Base-by-base conservation (phyloP, 306 rosid genomes). In the Hylodesmum podocarpum region DNA sequence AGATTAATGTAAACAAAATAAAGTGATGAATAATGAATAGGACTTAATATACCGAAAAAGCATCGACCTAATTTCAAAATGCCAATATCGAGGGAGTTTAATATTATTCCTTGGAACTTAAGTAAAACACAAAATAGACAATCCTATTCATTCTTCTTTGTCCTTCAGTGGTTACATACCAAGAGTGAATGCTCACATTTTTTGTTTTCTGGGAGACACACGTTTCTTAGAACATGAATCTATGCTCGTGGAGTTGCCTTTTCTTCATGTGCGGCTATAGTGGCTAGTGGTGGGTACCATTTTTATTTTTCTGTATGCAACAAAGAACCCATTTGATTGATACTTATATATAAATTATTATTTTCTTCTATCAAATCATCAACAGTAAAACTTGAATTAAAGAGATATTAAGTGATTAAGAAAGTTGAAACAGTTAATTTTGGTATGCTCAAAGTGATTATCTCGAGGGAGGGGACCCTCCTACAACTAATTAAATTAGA, bases 261-360 rank as follows among this genome's bases (percentile, higher is more conserved):
- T 72, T 71, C 78, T 63, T 57, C 82, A 71, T 64, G 79, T 64
- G 79, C 79, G 61, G 70, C 79, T 46, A 34, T 77, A 71, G 75
- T 68, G 62, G 51, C 22, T 31, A 29, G 76, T 78, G 77, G 64
- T 57, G 65, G 65, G 64, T 72, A 76, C 67, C 82, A 65, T 62
- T 76, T 76, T 61, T 29, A 11, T 37, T 71, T 61, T 61, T 75
- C 81, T 34, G 22, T 12, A 8, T 39, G 29, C 9, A 14, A 18
- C 49, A 78, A 68, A 49, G 6, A 62, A 53, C 59, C 72, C 64
- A 62, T 58, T 72, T 22, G 54, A 40, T 64, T 58, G 43, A 69
- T 25, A 33, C 43, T 15, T 15, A 33, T 22, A 18, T 29, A 57
- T 31, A 16, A 11, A 40, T 24, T 71, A 4, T 19, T 71, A 16